Base-by-base conservation (phyloP, 192 early-diverging fungal species). In the Coemansia sp. region DNA sequence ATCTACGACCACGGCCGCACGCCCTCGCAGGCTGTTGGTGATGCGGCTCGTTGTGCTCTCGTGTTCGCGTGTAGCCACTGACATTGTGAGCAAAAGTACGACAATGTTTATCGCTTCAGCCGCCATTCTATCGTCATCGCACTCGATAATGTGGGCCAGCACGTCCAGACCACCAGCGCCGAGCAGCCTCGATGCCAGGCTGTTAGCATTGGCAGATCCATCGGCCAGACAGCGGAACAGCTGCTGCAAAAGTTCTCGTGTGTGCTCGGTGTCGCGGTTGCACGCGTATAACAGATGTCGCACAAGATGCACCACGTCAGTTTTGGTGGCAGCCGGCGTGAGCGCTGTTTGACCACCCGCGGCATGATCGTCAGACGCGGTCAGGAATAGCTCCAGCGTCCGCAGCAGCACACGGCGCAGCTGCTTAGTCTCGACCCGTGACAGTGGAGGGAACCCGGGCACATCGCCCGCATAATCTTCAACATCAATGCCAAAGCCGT, bases 171-270 rank as follows among this genome's bases (percentile, higher is more conserved):
- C 62, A n/a, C 32, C 62, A 26, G 35, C 43, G 17, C 51, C 27
- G 10, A 64, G 53, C 34, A 72, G 36, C 31, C 53, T 55, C 9
- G 58, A 50, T 4, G 69, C 58, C 22, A 72, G 53, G n/a, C 31
- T 39, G 25, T 22, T 40, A 28, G 69, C 69, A 19, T 56, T 65
- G 54, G 57, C 22, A 9, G 69, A 72, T 9, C 69, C 69, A 17
- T 72, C 69, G 4, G 69, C 69, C 32, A 72, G 49, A 44, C 69
- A 65, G 30, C 69, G 69, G 49, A 72, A 60, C 17, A 72, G 62
- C 23, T 65, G 48, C 42, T 57, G 62, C 43, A 72, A 32, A 17
- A 72, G 39, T 44, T 72, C 69, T 17, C 50, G 15, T 10, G 69
- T 72, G 20, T 72, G 69, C 58, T 61, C 62, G 1, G 54, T 57